These are phyloP conservation scores for Prunus salicina DNA, from an alignment of 306 rosid species.

Conservation along the genomic window DNA sequence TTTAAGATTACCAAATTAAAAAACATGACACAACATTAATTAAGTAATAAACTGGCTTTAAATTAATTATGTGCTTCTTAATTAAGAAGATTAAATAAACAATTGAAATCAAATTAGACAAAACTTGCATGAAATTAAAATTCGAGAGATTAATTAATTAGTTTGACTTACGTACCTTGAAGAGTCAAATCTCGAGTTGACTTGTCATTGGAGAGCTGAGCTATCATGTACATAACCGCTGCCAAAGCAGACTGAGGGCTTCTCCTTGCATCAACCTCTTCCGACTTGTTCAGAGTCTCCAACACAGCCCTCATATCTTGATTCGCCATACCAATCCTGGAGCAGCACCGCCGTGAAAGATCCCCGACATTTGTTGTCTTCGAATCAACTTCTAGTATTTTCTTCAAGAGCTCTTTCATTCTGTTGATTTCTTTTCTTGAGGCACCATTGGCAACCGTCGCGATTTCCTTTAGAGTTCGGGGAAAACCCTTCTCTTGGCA, in stretches of 20 bases:
- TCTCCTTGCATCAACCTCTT: constrained; percentile 25
- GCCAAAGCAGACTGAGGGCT: constrained; percentile 13
- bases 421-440: constrained; percentile 9
- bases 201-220: constrained; percentile 16
- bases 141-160: not conserved
- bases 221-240: constrained; percentile 13
- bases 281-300: not conserved
- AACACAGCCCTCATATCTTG: not conserved
- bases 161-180: not conserved
- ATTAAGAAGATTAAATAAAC: not conserved
- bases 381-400: not conserved
- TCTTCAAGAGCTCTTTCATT: not conserved
- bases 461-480: constrained; percentile 16
- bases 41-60: too few relatives aligned
- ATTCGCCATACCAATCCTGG: not conserved
- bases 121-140: too few relatives aligned
- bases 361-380: not conserved
- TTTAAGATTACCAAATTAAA: not conserved
- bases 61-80: too few relatives aligned
- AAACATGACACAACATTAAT: too few relatives aligned
- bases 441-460: not conserved
- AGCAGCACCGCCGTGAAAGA: constrained; percentile 9
- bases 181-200: not conserved
- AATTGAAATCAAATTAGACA: not conserved
- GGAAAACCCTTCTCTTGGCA: not conserved